A percentile compares a stretch with the other conserved stretches of the same genome.
phyloP scores from a whole-genome alignment of 257 asterid species.

The Plantago elongata region DNA sequence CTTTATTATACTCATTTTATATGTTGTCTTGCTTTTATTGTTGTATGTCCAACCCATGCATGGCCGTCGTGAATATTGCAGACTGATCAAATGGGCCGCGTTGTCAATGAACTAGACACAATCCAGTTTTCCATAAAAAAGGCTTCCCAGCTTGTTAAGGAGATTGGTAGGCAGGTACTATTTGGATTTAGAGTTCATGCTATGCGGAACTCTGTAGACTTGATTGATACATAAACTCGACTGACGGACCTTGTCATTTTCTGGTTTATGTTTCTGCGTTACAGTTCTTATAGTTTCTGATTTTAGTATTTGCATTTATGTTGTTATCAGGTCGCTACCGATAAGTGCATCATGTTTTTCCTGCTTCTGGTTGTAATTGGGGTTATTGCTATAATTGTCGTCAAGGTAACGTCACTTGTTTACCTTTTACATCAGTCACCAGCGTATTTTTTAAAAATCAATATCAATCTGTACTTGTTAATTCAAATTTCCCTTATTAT shows the following conservation, averaged over 20 bases:
- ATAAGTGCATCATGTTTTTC: conserved; percentile 89
- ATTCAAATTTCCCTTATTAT: neutral
- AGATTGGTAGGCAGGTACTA: conserved; percentile 92
- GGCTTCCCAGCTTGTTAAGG: conserved; percentile 97
- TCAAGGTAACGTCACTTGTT: conserved; percentile 51
- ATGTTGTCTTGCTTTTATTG: neutral
- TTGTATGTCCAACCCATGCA: conserved; percentile 16
- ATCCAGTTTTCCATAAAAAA: conserved; percentile 91
- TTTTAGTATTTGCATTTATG: conserved; percentile 11
- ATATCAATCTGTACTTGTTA: neutral
- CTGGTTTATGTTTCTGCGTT: neutral
- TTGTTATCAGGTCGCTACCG: conserved; percentile 85
- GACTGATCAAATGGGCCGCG: conserved; percentile 99
- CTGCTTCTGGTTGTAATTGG: conserved; percentile 85
- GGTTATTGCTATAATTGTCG: conserved; percentile 78
- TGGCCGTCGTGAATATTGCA: conserved; percentile 17
- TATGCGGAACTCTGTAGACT: neutral
- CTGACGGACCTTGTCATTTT: neutral
- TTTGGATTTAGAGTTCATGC: neutral
- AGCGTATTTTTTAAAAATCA: neutral
- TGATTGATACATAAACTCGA: neutral
- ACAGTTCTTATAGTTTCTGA: conserved; percentile 17
- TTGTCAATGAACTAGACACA: conserved; percentile 91
- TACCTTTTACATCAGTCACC: neutral
- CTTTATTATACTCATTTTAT: conserved; percentile 10